Evolutionary conservation across 1,284 basidiomycete genomes (phyloP).

Genomic region (Ceratobasidium sp.): DNA sequence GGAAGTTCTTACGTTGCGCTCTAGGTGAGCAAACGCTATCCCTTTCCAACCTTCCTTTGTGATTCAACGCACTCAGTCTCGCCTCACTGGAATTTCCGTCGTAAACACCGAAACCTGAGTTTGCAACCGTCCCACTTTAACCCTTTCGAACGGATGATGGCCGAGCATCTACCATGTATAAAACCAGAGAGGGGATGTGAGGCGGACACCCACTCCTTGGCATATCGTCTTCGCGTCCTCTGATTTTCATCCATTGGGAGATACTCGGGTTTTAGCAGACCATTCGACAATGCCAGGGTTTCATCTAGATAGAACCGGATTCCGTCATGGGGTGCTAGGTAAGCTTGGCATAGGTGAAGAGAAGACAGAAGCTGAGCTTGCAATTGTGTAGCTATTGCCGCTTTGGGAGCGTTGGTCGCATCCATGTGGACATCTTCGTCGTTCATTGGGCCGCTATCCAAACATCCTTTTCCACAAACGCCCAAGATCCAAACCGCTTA

Average conservation of each 20-base stretch:
- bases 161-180: too few species aligned
- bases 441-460: conserved; percentile 1
- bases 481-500: background rate
- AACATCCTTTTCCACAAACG: background rate
- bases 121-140: background rate
- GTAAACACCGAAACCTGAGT: conserved; percentile 7
- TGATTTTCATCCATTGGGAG: too few species aligned
- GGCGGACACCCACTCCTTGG: too few species aligned
- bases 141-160: background rate
- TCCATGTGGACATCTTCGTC: conserved; percentile 15
- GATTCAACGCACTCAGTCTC: too few species aligned
- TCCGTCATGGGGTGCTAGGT: conserved; percentile 26
- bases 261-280: too few species aligned
- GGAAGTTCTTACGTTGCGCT: conserved; percentile 5
- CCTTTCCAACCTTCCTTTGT: conserved; percentile 15
- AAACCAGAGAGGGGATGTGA: too few species aligned
- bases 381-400: conserved; percentile 6
- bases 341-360: background rate
- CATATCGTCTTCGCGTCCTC: too few species aligned
- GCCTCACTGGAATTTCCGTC: background rate
- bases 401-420: conserved; percentile 1
- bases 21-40: background rate
- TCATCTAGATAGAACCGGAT: conserved; percentile 30
- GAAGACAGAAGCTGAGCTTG: background rate
- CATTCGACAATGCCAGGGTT: background rate